Base-by-base conservation (phyloP, 495 filamentous ascomycete species). In the Penicillium crystallinum region DNA sequence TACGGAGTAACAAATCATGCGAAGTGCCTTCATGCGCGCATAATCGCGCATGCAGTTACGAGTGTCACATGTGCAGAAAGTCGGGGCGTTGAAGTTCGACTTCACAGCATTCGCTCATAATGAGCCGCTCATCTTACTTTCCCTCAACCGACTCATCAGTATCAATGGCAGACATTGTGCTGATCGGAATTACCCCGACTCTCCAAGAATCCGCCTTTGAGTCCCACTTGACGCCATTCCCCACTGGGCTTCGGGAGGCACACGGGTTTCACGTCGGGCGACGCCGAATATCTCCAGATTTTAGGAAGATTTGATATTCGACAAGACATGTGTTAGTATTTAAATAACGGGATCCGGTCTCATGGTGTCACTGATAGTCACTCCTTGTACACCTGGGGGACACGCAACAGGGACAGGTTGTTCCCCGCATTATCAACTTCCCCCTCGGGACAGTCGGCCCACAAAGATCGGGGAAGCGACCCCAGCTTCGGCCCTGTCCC, bases 361-460 rank as follows among this genome's bases (percentile, higher is more conserved):
- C n/a, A n/a, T n/a, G n/a, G n/a, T n/a, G n/a, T n/a, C n/a, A n/a
- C n/a, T n/a, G n/a, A n/a, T n/a, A n/a, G n/a, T n/a, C n/a, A n/a
- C n/a, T n/a, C n/a, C 7, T 7, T 27, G 23, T 27, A 27, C 7
- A 3, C 23, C 23, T 7, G 3, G 23, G 7, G 7, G 23, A 27
- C 23, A 27, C 23, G 3, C 23, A 27, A 7, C 6, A 19, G 27
- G 43, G 5, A 14, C 10, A 30, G 27, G 23, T 15, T 27, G 2
- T 62, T 63, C 60, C 54, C 60, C 57, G 60, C 57, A 57, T 55
- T 52, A 35, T 47, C 27, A 52, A 48, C 23, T 44, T 33, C 10
- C n/a, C 15, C 38, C 21, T 39, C 39, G 39, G 40, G 25, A 4
- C 39, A 49, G 33, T 56, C 56, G 56, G 55, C 35, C 52, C 44